Evolutionary conservation across 768 basidiomycete species (phyloP), one percentile per base, ranked within the genome.

Genomic region (Russula emetica): DNA sequence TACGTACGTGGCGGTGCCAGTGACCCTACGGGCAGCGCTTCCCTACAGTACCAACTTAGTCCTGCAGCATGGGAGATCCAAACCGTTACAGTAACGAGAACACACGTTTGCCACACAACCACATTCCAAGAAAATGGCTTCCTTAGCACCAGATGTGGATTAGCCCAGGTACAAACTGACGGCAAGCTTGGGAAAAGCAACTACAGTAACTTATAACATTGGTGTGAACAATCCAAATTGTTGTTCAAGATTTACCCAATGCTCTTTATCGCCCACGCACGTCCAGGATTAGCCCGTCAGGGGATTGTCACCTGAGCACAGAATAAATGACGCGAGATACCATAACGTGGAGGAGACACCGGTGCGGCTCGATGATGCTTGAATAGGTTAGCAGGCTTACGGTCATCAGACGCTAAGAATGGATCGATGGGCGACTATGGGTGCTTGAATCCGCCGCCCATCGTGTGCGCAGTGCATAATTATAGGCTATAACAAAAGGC

Each of bases 21-120:
- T 58, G 45, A 49, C 57, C n/a, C n/a, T 60, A 16, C 20, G 8
- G 30, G 30, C 34, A 60, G 13, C 9, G 58, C 58, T 51, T 51
- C 10, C 20, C 34, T 60, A 28, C 50, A 36, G 30, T 30, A n/a
- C n/a, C n/a, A n/a, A n/a, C n/a, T n/a, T n/a, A n/a, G n/a, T n/a
- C n/a, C n/a, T n/a, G n/a, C n/a, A n/a, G n/a, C n/a, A 30, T 30
- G 32, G 32, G 2, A 32, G 32, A 10, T 32, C 32, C 32, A 9
- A 32, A 32, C 32, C 32, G 32, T 34, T 34, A 5, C 28, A 28
- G 28, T n/a, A 30, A 30, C 30, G 30, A 34, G 32, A 34, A 34
- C 32, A 10, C 32, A 36, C 34, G 34, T 36, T 36, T 36, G 10
- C 32, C 32, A 5, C 32, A 34, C 32, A 34, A 34, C 32, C 32